Evolutionary conservation across 345 rosid genomes (phyloP), one percentile per base, ranked within the genome.

Genomic region (Salix dunnii): DNA sequence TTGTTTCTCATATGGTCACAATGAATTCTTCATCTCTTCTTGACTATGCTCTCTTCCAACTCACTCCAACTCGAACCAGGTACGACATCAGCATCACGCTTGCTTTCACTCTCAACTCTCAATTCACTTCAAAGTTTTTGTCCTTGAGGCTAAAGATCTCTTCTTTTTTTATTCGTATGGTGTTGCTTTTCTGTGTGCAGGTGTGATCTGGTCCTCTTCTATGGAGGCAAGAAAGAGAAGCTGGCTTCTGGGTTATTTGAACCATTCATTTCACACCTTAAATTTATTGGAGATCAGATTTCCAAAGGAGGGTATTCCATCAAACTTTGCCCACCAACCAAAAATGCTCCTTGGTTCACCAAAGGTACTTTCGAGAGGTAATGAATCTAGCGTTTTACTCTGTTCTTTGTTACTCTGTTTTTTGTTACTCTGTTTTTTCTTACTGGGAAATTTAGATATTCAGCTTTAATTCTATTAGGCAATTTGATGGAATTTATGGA

Each of bases 41-140:
- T 48, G 97, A 93, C 82, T 85, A 84, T 61, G 97, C 97, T 71
- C 81, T 93, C 83, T 88, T 94, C 77, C 97, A 90, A 58, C 97
- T 94, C 83, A 94, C 95, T 62, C 98, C 97, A n/a, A 90, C 97
- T 86, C 86, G 98, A 23, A 91, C 97, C 58, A 94, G 97, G 98
- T 91, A 62, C 11, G 23, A 9, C 23, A 55, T 55, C 62, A 55
- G 0, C 6, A 8, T 27, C 69, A 61, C 48, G 1, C 65, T 43
- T 9, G 28, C 5, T 9, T 38, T 2, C 16, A 21, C 17, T 23
- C 51, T 31, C 33, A 68, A 38, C 25, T 64, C 51, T 31, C 51
- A 25, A 28, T 42, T 43, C 74, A 48, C 31, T 38, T 17, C 14
- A 28, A 30, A 53, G 46, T 70, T 48, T 27, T 58, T 27, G 14